Evolutionary conservation across 805 yeast species (phyloP).

Genomic region (Candida patagonica): DNA sequence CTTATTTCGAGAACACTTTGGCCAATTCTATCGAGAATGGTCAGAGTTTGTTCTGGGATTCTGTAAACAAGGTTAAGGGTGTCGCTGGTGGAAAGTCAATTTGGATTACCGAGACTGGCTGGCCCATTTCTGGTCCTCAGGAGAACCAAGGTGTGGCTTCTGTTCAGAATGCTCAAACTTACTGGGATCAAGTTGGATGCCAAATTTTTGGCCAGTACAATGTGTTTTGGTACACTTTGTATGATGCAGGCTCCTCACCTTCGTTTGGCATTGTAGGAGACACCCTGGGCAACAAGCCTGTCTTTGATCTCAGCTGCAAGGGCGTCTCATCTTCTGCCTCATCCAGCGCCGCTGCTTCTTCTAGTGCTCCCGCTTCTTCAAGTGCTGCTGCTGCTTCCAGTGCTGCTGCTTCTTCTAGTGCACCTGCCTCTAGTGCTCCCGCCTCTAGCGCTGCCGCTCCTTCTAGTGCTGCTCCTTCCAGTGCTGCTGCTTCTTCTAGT

Average conservation of each 20-base stretch:
- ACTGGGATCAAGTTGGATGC: constrained; percentile 75
- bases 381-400: constrained; percentile 7
- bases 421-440: constrained; percentile 2
- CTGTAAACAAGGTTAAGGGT: constrained; percentile 54
- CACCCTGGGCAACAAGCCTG: constrained; percentile 9
- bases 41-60: constrained; percentile 79
- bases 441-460: constrained; percentile 11
- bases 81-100: constrained; percentile 70
- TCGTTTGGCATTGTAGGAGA: constrained; percentile 16
- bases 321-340: constrained; percentile 9
- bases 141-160: constrained; percentile 55
- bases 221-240: constrained; percentile 17
- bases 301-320: constrained; percentile 15
- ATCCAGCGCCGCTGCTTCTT: constrained; percentile 11
- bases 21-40: constrained; percentile 77
- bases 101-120: constrained; percentile 92
- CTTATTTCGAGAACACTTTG: constrained; percentile 86
- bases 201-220: constrained; percentile 26
- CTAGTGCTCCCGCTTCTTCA: constrained; percentile 9
- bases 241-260: constrained; percentile 16
- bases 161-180: constrained; percentile 54
- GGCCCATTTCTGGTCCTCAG: constrained; percentile 76
- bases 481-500: constrained; percentile 9
- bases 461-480: constrained; percentile 17
- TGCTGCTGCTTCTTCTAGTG: constrained; percentile 10